Conservation (phyloP, 1,139 yeast genomes). For the Hanseniaspora gamundiae region DNA sequence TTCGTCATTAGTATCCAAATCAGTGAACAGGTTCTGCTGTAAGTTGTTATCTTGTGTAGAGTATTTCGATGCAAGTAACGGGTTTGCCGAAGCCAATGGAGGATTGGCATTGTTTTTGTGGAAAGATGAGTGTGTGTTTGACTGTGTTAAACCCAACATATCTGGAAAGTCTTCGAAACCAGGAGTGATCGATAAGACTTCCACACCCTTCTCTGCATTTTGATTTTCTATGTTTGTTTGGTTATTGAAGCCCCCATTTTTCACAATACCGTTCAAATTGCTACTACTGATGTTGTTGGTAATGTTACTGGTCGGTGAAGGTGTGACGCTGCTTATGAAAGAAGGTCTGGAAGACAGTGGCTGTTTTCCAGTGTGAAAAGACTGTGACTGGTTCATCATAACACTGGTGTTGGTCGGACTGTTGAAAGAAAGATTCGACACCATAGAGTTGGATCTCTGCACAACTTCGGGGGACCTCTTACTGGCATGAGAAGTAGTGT, state of each 20-base stretch:
- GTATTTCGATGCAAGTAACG: too few species aligned
- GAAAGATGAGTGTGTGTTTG: neutral
- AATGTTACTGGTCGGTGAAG: neutral
- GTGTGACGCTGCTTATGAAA: neutral
- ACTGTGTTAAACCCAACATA: neutral
- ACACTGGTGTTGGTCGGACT: neutral
- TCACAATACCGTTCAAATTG: neutral
- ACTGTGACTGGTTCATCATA: neutral
- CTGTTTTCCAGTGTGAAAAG: neutral
- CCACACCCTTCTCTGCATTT: slow-evolving; percentile 24
- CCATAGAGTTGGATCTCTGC: neutral
- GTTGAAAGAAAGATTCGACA: neutral
- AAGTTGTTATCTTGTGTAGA: too few species aligned
- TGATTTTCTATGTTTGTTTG: slow-evolving; percentile 7
- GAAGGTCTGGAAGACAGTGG: neutral
- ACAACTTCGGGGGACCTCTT: neutral
- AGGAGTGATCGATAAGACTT: slow-evolving; percentile 28
- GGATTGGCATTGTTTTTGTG: too few species aligned
- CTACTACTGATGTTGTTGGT: slow-evolving; percentile 4
- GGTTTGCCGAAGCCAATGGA: too few species aligned
- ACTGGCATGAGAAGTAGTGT: neutral
- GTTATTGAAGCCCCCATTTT: neutral
- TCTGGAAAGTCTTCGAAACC: slow-evolving; percentile 28
- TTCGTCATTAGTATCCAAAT: neutral
- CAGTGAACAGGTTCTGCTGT: too few species aligned